Evolutionary conservation across 2,329 filamentous ascomycete genomes (phyloP).

Genomic region (Monilinia fructicola): DNA sequence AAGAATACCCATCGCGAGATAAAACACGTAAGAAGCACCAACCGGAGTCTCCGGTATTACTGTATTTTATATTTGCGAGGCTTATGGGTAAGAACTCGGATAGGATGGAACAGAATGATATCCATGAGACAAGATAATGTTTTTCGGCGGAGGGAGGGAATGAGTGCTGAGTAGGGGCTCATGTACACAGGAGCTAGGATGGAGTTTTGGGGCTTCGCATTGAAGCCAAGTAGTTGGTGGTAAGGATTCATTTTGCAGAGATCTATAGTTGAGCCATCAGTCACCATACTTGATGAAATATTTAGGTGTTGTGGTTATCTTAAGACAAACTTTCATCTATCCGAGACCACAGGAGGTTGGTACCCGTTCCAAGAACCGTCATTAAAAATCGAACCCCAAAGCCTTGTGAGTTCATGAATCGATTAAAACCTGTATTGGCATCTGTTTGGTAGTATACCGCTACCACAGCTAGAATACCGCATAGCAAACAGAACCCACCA

Average conservation of each 20-base stretch:
- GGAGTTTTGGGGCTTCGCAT: conserved; percentile 41
- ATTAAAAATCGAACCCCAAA: conserved; percentile 47
- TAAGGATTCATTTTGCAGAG: conserved; percentile 39
- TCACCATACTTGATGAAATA: conserved; percentile 30
- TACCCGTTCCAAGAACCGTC: conserved; percentile 43
- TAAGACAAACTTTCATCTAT: conserved; percentile 44
- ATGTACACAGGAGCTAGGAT: conserved; percentile 47
- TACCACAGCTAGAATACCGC: background rate
- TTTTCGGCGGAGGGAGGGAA: conserved; percentile 41
- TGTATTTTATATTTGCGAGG: background rate
- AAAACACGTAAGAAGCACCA: background rate
- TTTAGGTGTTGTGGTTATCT: background rate
- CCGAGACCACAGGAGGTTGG: conserved; percentile 46
- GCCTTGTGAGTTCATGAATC: conserved; percentile 44
- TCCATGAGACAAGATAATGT: conserved; percentile 33
- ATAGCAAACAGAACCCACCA: background rate
- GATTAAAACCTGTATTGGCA: conserved; percentile 43
- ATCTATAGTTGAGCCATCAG: background rate
- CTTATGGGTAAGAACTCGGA: conserved; percentile 8
- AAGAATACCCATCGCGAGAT: conserved; percentile 7
- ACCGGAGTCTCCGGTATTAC: background rate
- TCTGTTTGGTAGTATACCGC: background rate
- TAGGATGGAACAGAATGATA: conserved; percentile 9
- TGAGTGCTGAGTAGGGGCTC: conserved; percentile 49
- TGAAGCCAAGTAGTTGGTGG: conserved; percentile 41